Conservation (phyloP, 1,139 yeast species). For the Nakaseomyces uthaithaninus region DNA sequence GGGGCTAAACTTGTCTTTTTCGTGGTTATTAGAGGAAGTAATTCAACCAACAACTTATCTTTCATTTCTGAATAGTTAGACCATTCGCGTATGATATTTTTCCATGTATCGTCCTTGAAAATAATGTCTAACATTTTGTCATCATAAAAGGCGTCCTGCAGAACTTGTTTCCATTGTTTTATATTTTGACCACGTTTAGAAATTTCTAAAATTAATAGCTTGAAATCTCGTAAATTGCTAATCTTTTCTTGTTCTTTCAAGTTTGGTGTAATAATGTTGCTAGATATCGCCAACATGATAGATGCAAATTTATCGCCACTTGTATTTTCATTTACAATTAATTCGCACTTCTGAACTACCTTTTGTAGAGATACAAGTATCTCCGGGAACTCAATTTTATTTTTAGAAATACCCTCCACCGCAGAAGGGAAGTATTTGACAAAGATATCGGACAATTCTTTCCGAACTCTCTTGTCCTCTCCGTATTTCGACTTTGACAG, state of each 20-base stretch:
- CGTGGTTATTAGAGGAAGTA: conserved; percentile 21
- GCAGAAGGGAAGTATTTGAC: conserved; percentile 44
- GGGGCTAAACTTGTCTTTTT: conserved; percentile 27
- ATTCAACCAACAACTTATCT: conserved; percentile 37
- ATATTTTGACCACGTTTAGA: conserved; percentile 34
- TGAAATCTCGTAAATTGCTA: conserved; percentile 17
- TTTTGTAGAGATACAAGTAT: conserved; percentile 16
- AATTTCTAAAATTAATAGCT: conserved; percentile 28
- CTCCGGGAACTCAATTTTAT: conserved; percentile 11
- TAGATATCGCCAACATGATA: conserved; percentile 40
- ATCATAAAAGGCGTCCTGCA: conserved; percentile 48
- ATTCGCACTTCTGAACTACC: conserved; percentile 38
- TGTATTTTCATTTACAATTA: conserved; percentile 40
- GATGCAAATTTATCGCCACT: conserved; percentile 41
- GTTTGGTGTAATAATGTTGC: conserved; percentile 40
- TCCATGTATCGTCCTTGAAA: conserved; percentile 19
- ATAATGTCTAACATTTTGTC: conserved; percentile 23
- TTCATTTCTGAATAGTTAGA: conserved; percentile 32
- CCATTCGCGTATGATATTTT: conserved; percentile 25
- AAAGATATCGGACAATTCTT: conserved; percentile 62
- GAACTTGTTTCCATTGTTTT: conserved; percentile 45
- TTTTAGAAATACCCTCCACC: conserved; percentile 22
- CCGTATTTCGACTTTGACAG: conserved; percentile 52
- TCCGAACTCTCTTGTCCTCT: conserved; percentile 49
- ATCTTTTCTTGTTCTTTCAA: conserved; percentile 35